Evolutionary conservation across 306 rosid genomes (phyloP).

Genomic region (Lathyrus oleraceus): DNA sequence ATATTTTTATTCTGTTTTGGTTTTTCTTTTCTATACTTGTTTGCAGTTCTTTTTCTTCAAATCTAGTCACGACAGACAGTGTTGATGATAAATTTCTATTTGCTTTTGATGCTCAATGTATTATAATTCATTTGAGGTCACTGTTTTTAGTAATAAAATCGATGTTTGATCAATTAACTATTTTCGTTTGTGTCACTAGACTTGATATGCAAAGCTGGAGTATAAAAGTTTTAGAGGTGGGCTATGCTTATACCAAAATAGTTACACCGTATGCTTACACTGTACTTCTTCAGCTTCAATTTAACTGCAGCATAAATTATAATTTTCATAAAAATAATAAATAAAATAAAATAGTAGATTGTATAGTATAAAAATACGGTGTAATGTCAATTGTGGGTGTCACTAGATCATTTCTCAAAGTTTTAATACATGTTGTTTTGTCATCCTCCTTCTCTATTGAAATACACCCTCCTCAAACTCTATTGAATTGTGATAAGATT

Average conservation of each 20-base stretch:
- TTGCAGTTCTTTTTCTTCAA: background rate
- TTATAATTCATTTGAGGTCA: background rate
- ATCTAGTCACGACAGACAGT: background rate
- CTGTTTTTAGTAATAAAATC: background rate
- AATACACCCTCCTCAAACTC: background rate
- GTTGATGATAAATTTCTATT: background rate
- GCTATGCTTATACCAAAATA: no score
- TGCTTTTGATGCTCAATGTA: constrained; percentile 3
- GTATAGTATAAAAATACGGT: no score
- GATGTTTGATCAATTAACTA: background rate
- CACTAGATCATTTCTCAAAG: no score
- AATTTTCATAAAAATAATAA: no score
- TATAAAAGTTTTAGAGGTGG: no score
- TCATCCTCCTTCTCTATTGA: background rate
- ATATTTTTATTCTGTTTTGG: background rate
- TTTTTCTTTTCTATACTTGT: background rate
- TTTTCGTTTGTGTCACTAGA: background rate
- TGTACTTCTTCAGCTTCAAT: no score
- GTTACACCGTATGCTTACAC: no score
- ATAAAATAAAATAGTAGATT: no score
- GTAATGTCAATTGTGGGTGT: no score
- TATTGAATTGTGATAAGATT: background rate
- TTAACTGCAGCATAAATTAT: no score
- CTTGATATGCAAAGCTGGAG: background rate
- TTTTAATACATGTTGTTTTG: background rate